Evolutionary conservation across 257 asterid species (phyloP).

Genomic region (Capsicum baccatum): DNA sequence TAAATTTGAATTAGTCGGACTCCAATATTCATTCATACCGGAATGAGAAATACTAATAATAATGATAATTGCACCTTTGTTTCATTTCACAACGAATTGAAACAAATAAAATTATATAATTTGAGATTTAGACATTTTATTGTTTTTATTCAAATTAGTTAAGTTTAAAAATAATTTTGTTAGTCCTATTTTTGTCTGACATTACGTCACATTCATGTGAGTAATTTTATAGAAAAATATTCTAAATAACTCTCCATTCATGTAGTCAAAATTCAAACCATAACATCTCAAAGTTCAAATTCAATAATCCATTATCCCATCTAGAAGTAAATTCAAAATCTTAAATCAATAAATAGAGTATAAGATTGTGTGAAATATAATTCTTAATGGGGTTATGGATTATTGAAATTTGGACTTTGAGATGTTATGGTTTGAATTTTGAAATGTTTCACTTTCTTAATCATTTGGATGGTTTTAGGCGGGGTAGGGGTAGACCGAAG

Average conservation of each 20-base stretch:
- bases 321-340: background rate
- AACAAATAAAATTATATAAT: background rate
- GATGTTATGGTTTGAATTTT: background rate
- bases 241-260: too few species aligned
- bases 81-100: background rate
- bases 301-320: background rate
- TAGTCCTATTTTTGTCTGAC: background rate
- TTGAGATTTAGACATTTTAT: background rate
- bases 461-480: background rate
- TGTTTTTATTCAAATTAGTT: background rate
- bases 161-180: background rate
- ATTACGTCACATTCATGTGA: background rate
- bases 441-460: background rate
- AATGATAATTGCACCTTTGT: background rate
- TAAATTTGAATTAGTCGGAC: too few species aligned
- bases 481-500: too few species aligned
- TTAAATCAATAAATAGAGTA: background rate
- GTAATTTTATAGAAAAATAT: too few species aligned
- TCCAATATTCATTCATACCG: too few species aligned
- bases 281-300: background rate
- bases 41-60: background rate
- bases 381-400: background rate
- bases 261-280: background rate
- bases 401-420: background rate
- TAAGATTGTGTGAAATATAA: background rate